A percentile compares a stretch with the other conserved stretches of the same genome.
Conservation (phyloP, 805 yeast genomes). For the Lachancea lanzarotensis region DNA sequence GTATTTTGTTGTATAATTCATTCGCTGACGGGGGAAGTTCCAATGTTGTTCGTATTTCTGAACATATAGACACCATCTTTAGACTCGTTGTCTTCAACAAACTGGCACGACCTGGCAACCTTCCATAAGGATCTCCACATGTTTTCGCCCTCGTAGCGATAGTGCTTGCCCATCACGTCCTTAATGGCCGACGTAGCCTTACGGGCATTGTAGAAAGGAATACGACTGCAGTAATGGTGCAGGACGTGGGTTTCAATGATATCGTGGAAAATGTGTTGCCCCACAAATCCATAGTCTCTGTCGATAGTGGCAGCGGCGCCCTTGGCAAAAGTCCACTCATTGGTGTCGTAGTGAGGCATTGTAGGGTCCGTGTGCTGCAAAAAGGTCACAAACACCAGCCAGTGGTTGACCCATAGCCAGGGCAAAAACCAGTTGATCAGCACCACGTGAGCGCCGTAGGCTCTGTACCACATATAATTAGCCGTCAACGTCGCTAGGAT, state of each 20-base stretch:
- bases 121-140: conserved; percentile 67
- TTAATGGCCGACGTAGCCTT: conserved; percentile 71
- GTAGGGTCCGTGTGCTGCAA: conserved; percentile 77
- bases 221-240: conserved; percentile 77
- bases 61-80: conserved; percentile 62
- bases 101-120: conserved; percentile 59
- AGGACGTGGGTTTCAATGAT: conserved; percentile 86
- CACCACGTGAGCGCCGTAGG: conserved; percentile 57
- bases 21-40: conserved; percentile 27
- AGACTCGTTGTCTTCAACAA: conserved; percentile 48
- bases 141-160: conserved; percentile 58
- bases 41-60: conserved; percentile 62
- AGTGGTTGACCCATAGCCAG: conserved; percentile 75
- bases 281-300: conserved; percentile 75
- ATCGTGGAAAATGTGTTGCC: conserved; percentile 75
- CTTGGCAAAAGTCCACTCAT: conserved; percentile 78
- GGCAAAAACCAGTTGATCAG: conserved; percentile 71
- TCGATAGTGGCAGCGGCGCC: conserved; percentile 90
- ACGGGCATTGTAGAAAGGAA: conserved; percentile 82
- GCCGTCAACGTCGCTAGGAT: conserved; percentile 45
- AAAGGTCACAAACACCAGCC: conserved; percentile 82
- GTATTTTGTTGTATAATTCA: not conserved
- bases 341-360: conserved; percentile 72
- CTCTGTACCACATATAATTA: conserved; percentile 53
- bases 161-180: conserved; percentile 80